These are phyloP conservation scores for Rhizophagus prolifer DNA, from an alignment of 192 early-diverging fungal species.

Conservation along the genomic window DNA sequence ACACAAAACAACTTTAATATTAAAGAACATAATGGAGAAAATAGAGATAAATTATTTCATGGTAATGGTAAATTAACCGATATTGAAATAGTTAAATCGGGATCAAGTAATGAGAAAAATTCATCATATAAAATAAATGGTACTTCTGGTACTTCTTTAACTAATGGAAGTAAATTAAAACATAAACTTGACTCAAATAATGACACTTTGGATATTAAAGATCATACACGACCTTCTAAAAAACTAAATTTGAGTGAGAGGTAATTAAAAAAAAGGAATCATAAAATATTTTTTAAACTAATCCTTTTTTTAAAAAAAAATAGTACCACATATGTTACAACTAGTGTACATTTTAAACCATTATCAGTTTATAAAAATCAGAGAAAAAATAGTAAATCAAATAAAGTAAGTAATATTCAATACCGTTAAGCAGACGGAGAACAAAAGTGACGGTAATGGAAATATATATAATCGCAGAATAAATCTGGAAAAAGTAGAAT, in stretches of 20 bases:
- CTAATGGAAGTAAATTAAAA: neutral
- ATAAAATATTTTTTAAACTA: neutral
- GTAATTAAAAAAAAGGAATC: neutral
- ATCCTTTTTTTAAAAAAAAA: neutral
- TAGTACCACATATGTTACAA: neutral
- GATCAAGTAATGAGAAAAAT: neutral
- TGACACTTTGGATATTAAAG: neutral
- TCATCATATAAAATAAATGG: neutral
- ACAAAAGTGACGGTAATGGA: neutral
- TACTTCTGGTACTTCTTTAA: neutral
- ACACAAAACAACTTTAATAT: too few species aligned
- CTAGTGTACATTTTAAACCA: neutral
- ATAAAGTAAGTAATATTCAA: neutral
- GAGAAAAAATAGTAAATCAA: neutral
- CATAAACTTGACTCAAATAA: neutral
- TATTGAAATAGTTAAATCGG: neutral
- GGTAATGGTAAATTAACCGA: neutral
- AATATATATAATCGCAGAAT: constrained; percentile 6
- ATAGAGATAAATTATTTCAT: neutral
- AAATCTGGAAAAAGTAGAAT: constrained; percentile 10
- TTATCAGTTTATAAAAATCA: neutral
- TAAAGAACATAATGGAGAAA: neutral
- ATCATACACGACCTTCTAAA: neutral
- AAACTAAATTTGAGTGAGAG: neutral
- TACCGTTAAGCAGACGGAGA: neutral